Base-by-base conservation (phyloP, 2,329 filamentous ascomycete genomes). In the Sclerotinia spermophila region DNA sequence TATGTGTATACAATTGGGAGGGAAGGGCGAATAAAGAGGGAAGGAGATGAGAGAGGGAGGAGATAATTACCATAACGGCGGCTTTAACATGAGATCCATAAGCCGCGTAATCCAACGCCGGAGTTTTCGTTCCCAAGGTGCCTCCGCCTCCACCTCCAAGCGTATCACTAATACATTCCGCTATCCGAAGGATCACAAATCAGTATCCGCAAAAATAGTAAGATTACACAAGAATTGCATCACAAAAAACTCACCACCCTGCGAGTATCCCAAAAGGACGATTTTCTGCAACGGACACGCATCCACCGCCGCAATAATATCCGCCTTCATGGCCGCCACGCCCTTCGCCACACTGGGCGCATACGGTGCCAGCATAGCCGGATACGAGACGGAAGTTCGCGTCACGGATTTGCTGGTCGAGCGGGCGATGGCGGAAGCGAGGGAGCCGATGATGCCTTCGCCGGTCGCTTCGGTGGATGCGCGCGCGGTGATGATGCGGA, bases 341-440 rank as follows among this genome's bases (percentile, higher is more conserved):
- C 64, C 64, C 30, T 48, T 67, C n/a, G 64, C 64, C n/a, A 67
- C 64, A 30, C 64, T 67, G 7, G 64, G 48, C 3, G 33, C n/a
- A 24, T 67, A 67, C 1, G 64, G 64, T 1, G 15, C 17, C n/a
- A 67, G 64, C 10, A 67, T 0, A 5, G 64, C 64, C 1, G 64
- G 64, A 27, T 67, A 67, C 1, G 24, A 27, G 2, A 67, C 48
- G 0, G 64, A 55, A 17, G 64, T 67, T 1, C 64, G 64, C 7
- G 64, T 67, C 10, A 67, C 64, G 4, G 48, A 53, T 55, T 67
- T 48, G 5, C 11, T 21, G 19, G 64, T 67, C n/a, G n/a, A 1
- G 15, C 33, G n/a, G 10, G 5, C 33, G n/a, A 67, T 67, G 11
- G 48, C 45, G 1, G 64, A 27, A 19, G 64, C 64, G 1, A 66